Percentiles rank a stretch among this genome's conserved stretches.
These are phyloP conservation scores for Tripterygium wilfordii DNA, from an alignment of 177 flowering plant genomes.

Conservation along the genomic window DNA sequence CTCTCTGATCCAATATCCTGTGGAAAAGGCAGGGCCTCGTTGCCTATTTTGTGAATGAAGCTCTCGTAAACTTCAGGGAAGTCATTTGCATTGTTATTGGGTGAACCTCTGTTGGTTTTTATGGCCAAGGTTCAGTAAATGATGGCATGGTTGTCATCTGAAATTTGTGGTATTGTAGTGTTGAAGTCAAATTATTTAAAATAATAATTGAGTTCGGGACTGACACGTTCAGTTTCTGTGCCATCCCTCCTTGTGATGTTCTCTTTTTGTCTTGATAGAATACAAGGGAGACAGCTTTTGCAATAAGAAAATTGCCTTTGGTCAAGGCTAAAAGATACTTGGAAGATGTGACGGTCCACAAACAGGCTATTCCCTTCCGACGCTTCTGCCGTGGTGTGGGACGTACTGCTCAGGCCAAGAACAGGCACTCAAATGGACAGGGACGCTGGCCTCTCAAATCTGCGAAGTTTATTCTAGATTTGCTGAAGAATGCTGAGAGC, in stretches of 20 bases:
- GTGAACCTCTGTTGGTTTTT: conserved; percentile 31
- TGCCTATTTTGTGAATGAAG: conserved; percentile 11
- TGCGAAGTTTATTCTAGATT: conserved; percentile 70
- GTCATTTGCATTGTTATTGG: conserved; percentile 35
- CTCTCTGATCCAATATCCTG: conserved; percentile 23
- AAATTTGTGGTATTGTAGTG: too few species aligned
- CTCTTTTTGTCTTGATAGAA: conserved; percentile 36
- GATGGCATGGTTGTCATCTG: too few species aligned
- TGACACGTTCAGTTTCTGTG: too few species aligned
- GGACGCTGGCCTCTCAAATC: conserved; percentile 96
- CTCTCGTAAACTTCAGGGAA: conserved; percentile 38
- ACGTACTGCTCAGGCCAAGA: conserved; percentile 91
- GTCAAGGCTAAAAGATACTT: conserved; percentile 77
- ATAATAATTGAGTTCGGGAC: too few species aligned
- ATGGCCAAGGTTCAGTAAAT: conserved; percentile 38
- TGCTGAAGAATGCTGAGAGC: conserved; percentile 93
- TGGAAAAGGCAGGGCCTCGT: too few species aligned
- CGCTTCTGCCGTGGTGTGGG: conserved; percentile 95
- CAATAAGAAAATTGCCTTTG: conserved; percentile 77
- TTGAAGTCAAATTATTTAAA: too few species aligned
- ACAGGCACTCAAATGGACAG: conserved; percentile 86
- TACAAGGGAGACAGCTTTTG: conserved; percentile 80
- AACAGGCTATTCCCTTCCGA: conserved; percentile 88
- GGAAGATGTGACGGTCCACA: conserved; percentile 86
- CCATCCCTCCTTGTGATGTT: conserved; percentile 2